A percentile compares a stretch with the other conserved stretches of the same genome.
Conservation (phyloP, 129 eudicot genomes). For the Logfia minima region DNA sequence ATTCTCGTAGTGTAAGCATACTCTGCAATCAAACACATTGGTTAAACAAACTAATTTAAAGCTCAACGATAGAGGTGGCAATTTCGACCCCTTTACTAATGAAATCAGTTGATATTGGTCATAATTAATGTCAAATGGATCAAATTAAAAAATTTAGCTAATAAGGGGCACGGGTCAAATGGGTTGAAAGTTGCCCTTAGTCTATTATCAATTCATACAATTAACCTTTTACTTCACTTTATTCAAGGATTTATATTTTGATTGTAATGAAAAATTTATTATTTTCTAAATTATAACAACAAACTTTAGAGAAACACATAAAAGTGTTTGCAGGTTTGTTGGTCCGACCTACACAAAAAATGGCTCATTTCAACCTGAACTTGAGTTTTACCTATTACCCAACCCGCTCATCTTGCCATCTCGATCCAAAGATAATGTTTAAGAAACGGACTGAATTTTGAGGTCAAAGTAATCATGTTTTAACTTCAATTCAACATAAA, state of each 20-base stretch:
- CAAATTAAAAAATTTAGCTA: neutral
- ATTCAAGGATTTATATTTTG: no score
- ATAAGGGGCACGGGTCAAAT: neutral
- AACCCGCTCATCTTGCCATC: neutral
- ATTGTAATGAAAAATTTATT: no score
- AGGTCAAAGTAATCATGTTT: neutral
- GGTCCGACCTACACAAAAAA: neutral
- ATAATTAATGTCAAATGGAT: neutral
- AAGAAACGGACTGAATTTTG: neutral
- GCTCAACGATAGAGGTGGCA: neutral
- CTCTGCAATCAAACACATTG: constrained; percentile 42
- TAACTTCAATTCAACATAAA: neutral
- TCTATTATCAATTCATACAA: neutral
- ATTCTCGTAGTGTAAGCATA: constrained; percentile 67
- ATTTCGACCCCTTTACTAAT: neutral
- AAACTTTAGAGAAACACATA: neutral
- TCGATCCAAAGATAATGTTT: neutral
- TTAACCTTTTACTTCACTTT: neutral
- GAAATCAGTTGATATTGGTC: neutral
- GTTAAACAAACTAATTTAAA: neutral
- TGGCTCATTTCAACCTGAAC: neutral
- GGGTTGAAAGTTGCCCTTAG: neutral
- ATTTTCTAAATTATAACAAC: no score
- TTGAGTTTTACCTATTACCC: neutral
- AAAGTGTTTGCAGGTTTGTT: neutral